Evolutionary conservation across 2,329 filamentous ascomycete species (phyloP).

Genomic region (Diaporthe vexans): DNA sequence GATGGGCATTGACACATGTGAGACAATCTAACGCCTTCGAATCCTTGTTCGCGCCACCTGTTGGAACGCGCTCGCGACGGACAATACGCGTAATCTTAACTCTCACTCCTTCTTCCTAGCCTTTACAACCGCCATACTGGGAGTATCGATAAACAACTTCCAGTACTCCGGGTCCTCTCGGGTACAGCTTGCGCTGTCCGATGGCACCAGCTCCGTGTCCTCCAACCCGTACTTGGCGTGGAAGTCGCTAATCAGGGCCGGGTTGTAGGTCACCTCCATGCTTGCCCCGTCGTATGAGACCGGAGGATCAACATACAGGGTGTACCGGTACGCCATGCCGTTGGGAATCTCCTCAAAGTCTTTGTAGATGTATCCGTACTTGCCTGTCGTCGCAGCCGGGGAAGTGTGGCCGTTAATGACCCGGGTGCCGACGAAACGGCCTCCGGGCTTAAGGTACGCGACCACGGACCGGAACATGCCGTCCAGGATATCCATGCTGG

Average conservation of each 20-base stretch:
- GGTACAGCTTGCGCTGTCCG: constrained; percentile 17
- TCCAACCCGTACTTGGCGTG: constrained; percentile 35
- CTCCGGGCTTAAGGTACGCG: constrained; percentile 43
- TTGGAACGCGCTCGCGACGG: too few relatives aligned
- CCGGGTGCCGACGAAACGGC: constrained; percentile 43
- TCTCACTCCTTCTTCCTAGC: constrained; percentile 30
- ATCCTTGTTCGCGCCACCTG: background rate
- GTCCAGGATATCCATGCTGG: constrained; percentile 39
- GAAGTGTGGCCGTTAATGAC: constrained; percentile 33
- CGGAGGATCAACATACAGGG: constrained; percentile 27
- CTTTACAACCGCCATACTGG: constrained; percentile 34
- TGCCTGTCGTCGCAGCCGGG: constrained; percentile 19
- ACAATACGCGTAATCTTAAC: background rate
- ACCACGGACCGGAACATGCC: constrained; percentile 43
- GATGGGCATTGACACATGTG: too few relatives aligned
- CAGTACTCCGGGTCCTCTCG: constrained; percentile 33
- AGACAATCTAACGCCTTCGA: too few relatives aligned
- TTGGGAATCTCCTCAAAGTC: constrained; percentile 37
- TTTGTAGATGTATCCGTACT: constrained; percentile 36
- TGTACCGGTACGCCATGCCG: constrained; percentile 36
- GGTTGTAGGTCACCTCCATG: constrained; percentile 40
- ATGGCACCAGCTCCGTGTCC: constrained; percentile 32
- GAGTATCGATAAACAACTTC: constrained; percentile 32
- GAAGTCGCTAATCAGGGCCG: constrained; percentile 26
- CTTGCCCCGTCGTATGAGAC: constrained; percentile 33